A percentile compares a stretch with the other conserved stretches of the same genome.
Evolutionary conservation across 164 flowering plant species (phyloP).

Genomic region (Litsea cubeba): DNA sequence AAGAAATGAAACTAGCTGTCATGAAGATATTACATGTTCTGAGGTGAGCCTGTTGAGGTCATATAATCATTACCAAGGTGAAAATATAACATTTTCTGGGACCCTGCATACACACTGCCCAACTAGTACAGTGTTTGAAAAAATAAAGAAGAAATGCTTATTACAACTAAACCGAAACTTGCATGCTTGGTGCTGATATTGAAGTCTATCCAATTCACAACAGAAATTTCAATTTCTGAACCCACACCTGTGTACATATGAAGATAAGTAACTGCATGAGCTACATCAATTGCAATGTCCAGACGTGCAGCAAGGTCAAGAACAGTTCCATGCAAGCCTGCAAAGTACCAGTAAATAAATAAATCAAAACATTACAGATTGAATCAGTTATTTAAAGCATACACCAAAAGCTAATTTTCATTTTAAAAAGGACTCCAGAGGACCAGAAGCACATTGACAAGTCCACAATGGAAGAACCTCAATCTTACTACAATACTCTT

Average conservation of each 20-base stretch:
- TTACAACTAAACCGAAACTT: neutral
- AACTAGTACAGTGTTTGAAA: too few species aligned
- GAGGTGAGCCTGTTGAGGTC: neutral
- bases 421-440: too few species aligned
- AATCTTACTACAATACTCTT: too few species aligned
- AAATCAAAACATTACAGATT: too few species aligned
- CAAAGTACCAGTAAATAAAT: slow-evolving; percentile 8
- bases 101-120: too few species aligned
- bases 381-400: too few species aligned
- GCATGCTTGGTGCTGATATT: neutral
- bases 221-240: neutral
- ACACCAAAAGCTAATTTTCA: too few species aligned
- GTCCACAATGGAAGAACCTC: too few species aligned
- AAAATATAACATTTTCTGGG: too few species aligned
- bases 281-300: slow-evolving; percentile 89
- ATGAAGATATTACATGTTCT: neutral
- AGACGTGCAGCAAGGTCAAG: slow-evolving; percentile 77
- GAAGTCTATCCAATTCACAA: neutral
- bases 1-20: neutral
- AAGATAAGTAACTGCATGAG: slow-evolving; percentile 95
- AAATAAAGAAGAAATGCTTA: too few species aligned
- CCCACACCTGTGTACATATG: slow-evolving; percentile 86
- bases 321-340: slow-evolving; percentile 58
- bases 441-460: too few species aligned
- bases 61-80: neutral